Conservation (phyloP, 1,139 yeast species). For the Lodderomyces oxycetoniae region DNA sequence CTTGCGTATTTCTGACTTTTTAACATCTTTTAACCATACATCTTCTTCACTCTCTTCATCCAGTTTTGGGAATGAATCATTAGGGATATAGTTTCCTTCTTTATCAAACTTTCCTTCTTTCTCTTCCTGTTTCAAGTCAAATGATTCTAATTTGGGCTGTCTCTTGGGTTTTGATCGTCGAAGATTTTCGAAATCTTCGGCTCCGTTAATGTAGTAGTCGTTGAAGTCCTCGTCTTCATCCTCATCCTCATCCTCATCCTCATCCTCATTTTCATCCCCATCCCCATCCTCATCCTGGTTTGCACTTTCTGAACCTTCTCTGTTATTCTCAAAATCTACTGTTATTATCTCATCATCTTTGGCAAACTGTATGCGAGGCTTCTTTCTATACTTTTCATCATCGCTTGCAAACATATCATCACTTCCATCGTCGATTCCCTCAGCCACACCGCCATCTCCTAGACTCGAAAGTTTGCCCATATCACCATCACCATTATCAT, state of each 20-base stretch:
- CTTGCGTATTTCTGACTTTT: slow-evolving; percentile 41
- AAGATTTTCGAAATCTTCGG: slow-evolving; percentile 14
- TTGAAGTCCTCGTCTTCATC: slow-evolving; percentile 7
- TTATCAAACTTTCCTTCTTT: slow-evolving; percentile 59
- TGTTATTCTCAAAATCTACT: background rate
- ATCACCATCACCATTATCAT: background rate
- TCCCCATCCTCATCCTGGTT: slow-evolving; percentile 9
- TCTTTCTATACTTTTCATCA: slow-evolving; percentile 7
- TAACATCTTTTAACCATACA: slow-evolving; percentile 44
- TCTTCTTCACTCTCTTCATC: slow-evolving; percentile 39
- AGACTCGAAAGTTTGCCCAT: background rate
- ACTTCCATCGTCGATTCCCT: background rate
- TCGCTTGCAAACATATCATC: slow-evolving; percentile 34
- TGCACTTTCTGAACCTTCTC: slow-evolving; percentile 6
- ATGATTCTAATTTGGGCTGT: slow-evolving; percentile 49
- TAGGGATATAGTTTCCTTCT: slow-evolving; percentile 55
- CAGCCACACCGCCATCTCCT: background rate
- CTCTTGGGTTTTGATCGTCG: slow-evolving; percentile 8
- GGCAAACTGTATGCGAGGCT: slow-evolving; percentile 24
- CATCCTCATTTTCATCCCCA: slow-evolving; percentile 7
- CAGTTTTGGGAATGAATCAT: slow-evolving; percentile 25
- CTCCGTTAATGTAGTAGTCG: slow-evolving; percentile 17
- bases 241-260: slow-evolving; percentile 2
- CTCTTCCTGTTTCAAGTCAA: slow-evolving; percentile 53
- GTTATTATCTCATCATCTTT: slow-evolving; percentile 17